Evolutionary conservation across 192 early-diverging fungal species (phyloP).

Genomic region (Rhizoclosmatium globosum): DNA sequence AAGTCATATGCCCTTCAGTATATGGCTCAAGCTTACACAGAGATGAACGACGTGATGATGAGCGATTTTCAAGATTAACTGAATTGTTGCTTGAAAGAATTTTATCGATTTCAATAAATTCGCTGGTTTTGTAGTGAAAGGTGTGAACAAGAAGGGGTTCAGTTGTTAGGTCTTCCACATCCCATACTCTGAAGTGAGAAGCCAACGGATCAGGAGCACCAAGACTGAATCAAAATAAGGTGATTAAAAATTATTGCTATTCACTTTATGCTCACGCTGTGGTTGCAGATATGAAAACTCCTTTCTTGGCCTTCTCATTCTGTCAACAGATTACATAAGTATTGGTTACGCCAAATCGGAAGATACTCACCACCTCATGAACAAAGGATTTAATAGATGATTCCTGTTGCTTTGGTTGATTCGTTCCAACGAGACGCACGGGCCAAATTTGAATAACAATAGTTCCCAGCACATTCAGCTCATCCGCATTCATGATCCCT

Average conservation of each 20-base stretch:
- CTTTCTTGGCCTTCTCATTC: constrained; percentile 12
- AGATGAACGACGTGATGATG: too few relatives aligned
- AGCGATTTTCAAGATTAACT: background rate
- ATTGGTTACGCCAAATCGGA: too few relatives aligned
- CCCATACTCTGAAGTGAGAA: too few relatives aligned
- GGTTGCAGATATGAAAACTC: background rate
- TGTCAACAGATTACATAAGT: background rate
- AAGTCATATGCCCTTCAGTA: too few relatives aligned
- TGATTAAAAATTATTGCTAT: too few relatives aligned
- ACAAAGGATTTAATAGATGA: too few relatives aligned
- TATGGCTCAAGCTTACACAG: too few relatives aligned
- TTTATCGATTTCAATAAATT: constrained; percentile 14
- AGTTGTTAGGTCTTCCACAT: background rate
- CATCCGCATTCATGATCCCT: background rate
- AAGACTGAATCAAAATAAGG: too few relatives aligned
- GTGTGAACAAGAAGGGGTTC: background rate
- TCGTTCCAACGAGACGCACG: too few relatives aligned
- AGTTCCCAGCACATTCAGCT: background rate
- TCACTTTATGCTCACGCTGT: background rate
- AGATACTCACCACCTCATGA: too few relatives aligned
- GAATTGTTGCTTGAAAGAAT: background rate
- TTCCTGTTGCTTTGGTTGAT: too few relatives aligned
- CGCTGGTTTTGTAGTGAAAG: constrained; percentile 3
- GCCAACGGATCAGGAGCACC: too few relatives aligned
- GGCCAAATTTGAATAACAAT: background rate